phyloP scores from a whole-genome alignment of 352 stramenopile species.

The Globisporangium orthogonon region DNA sequence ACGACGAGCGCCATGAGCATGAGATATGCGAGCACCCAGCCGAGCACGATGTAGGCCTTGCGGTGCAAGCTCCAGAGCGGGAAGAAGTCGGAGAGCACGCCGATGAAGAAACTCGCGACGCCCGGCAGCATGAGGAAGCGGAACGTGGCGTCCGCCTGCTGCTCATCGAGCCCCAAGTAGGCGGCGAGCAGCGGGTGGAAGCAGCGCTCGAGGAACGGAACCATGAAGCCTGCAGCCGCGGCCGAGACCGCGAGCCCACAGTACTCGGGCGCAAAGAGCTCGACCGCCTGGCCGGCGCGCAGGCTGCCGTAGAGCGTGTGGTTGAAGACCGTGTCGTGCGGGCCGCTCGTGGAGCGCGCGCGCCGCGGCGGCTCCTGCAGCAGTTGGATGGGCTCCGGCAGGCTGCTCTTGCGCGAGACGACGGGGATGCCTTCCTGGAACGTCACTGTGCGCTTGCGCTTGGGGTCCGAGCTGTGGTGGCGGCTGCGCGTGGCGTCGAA shows the following conservation, averaged over 20 bases:
- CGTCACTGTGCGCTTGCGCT: slow-evolving; percentile 50
- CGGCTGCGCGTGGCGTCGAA: not conserved
- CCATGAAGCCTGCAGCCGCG: slow-evolving; percentile 50
- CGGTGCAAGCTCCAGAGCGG: slow-evolving; percentile 67
- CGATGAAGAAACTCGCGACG: slow-evolving; percentile 68
- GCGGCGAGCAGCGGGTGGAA: slow-evolving; percentile 60
- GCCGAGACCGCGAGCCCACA: slow-evolving; percentile 56
- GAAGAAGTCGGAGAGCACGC: slow-evolving; percentile 73
- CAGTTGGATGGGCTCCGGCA: slow-evolving; percentile 57
- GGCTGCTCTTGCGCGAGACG: slow-evolving; percentile 46
- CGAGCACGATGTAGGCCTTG: slow-evolving; percentile 74
- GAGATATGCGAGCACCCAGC: slow-evolving; percentile 66
- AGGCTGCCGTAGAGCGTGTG: slow-evolving; percentile 70
- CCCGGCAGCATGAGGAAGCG: slow-evolving; percentile 52
- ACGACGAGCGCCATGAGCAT: slow-evolving; percentile 62
- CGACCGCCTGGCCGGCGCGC: slow-evolving; percentile 36
- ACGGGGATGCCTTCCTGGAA: slow-evolving; percentile 59
- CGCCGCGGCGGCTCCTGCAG: slow-evolving; percentile 42
- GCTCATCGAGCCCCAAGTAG: slow-evolving; percentile 40
- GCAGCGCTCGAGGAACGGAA: slow-evolving; percentile 48
- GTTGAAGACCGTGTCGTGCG: slow-evolving; percentile 49
- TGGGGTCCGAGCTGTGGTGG: slow-evolving; percentile 7
- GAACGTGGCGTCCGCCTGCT: slow-evolving; percentile 41
- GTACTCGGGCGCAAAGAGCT: slow-evolving; percentile 58
- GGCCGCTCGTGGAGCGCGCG: slow-evolving; percentile 40